These are phyloP conservation scores for Aspergillus cristatus DNA, from an alignment of 495 filamentous ascomycete genomes.

Conservation along the genomic window DNA sequence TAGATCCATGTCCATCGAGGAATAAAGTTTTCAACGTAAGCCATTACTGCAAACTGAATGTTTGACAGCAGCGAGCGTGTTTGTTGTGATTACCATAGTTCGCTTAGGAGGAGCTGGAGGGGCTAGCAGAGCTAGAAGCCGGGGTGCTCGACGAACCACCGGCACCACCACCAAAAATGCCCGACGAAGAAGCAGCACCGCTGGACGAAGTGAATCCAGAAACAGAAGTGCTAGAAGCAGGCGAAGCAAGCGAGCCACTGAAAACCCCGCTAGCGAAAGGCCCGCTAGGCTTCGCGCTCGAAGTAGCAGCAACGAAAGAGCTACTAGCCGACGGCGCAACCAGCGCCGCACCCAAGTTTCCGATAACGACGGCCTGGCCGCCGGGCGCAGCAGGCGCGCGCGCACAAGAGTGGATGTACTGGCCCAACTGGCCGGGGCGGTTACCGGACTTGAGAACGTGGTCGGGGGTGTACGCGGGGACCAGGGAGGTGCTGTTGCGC, in stretches of 20 bases:
- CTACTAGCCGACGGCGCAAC: conserved; percentile 2
- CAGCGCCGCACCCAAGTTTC: conserved; percentile 12
- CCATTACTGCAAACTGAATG: too few species aligned
- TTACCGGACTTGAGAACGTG: conserved; percentile 15
- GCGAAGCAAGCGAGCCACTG: too few species aligned
- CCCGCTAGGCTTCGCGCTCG: too few species aligned
- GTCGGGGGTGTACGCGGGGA: conserved; percentile 18
- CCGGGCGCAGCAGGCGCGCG: conserved; percentile 15
- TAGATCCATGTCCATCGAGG: too few species aligned
- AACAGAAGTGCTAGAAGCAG: neutral
- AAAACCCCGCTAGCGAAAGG: too few species aligned
- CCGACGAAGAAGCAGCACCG: neutral
- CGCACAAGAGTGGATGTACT: conserved; percentile 19
- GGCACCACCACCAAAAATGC: neutral
- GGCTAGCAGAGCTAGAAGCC: neutral
- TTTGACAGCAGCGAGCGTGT: too few species aligned
- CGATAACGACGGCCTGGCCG: conserved; percentile 15
- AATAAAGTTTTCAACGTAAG: too few species aligned
- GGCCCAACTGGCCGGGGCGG: conserved; percentile 19
- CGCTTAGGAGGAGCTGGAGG: neutral
- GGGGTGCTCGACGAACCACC: neutral
- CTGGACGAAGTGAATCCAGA: too few species aligned
- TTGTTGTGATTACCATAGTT: too few species aligned
- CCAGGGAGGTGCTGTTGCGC: conserved; percentile 14
- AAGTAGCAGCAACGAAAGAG: conserved; percentile 1